Conservation (phyloP, 805 yeast species). For the Starmera pachycereana region DNA sequence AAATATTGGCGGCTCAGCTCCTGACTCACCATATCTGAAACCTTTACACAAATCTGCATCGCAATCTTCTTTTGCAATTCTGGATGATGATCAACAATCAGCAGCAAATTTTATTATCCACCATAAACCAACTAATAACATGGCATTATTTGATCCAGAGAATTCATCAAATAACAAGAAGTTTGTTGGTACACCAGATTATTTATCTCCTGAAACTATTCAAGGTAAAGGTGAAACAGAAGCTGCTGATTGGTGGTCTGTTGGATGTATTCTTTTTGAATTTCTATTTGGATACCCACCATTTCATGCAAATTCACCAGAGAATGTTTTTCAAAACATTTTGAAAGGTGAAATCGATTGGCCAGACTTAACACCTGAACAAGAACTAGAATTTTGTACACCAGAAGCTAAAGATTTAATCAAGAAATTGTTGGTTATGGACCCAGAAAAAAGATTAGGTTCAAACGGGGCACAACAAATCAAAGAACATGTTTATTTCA, state of each 20-base stretch:
- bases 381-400: constrained; percentile 46
- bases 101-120: constrained; percentile 4
- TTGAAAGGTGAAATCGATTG: constrained; percentile 66
- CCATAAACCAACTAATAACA: constrained; percentile 21
- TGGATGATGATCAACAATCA: constrained; percentile 39
- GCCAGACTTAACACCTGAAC: constrained; percentile 55
- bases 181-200: constrained; percentile 97
- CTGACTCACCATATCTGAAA: constrained; percentile 37
- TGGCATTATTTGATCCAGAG: constrained; percentile 70
- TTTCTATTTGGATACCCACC: constrained; percentile 92
- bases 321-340: constrained; percentile 74
- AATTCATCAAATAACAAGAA: constrained; percentile 42
- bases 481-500: constrained; percentile 67
- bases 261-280: constrained; percentile 92
- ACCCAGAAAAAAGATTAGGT: constrained; percentile 67
- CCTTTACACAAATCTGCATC: constrained; percentile 42
- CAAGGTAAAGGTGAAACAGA: constrained; percentile 75
- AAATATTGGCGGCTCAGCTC: too few relatives aligned
- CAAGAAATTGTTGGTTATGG: constrained; percentile 43
- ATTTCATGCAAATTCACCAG: constrained; percentile 75
- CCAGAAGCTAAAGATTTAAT: constrained; percentile 71
- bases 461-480: constrained; percentile 72
- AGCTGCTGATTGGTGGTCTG: constrained; percentile 96
- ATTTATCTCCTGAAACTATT: constrained; percentile 93
- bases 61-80: constrained; percentile 45